Evolutionary conservation across 805 yeast species (phyloP).

Genomic region (Ogataea salicorniae): DNA sequence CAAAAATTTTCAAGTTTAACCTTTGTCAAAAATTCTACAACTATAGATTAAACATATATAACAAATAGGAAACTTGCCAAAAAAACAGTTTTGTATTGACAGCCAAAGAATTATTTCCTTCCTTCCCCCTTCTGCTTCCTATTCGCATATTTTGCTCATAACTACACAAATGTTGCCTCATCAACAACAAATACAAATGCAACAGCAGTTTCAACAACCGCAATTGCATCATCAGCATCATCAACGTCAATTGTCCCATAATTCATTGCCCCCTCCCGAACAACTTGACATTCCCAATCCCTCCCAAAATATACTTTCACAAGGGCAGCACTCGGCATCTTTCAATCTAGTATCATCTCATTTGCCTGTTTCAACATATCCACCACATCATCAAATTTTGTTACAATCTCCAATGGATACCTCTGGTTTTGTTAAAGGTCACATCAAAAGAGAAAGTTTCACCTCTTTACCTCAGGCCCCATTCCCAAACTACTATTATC

Average conservation of each 20-base stretch:
- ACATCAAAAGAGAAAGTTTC: constrained; percentile 9
- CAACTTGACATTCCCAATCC: too few relatives aligned
- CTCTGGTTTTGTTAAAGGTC: constrained; percentile 3
- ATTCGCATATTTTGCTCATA: neutral
- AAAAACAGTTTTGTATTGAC: too few relatives aligned
- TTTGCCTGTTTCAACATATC: neutral
- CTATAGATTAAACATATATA: too few relatives aligned
- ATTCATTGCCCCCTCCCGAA: too few relatives aligned
- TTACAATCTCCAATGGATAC: constrained; percentile 7
- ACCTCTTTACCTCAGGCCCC: constrained; percentile 5
- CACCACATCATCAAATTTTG: neutral
- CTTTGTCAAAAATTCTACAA: too few relatives aligned
- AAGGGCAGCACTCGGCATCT: neutral
- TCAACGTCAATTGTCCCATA: neutral
- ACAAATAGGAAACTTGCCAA: too few relatives aligned
- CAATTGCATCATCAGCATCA: neutral
- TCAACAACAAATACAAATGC: constrained; percentile 3
- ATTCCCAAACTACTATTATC: constrained; percentile 3
- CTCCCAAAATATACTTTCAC: neutral
- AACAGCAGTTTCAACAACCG: constrained; percentile 3
- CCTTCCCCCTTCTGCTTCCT: neutral
- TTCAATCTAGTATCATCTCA: neutral
- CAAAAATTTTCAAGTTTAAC: too few relatives aligned
- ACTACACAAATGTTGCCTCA: neutral
- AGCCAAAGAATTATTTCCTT: neutral